These are phyloP conservation scores for Mortierella sp. DNA, from an alignment of 371 early-diverging fungal species.

Conservation along the genomic window DNA sequence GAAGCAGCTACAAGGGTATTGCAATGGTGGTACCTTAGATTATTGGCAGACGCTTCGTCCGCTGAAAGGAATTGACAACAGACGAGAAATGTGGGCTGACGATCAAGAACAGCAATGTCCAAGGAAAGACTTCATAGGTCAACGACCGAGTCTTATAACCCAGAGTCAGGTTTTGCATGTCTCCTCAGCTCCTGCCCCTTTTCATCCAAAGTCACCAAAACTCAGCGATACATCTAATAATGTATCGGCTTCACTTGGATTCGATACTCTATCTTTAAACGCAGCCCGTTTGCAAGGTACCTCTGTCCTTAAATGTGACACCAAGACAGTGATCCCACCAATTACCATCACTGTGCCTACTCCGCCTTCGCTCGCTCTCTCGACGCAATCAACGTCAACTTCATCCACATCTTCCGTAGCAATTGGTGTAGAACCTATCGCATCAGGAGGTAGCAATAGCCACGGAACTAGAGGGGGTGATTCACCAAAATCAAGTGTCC, in stretches of 20 bases:
- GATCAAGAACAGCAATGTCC: no score
- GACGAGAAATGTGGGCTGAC: neutral
- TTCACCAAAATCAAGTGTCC: neutral
- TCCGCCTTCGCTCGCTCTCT: neutral
- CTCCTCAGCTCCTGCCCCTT: no score
- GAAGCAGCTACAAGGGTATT: conserved; percentile 15
- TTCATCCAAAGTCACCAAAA: neutral
- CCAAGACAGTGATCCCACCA: neutral
- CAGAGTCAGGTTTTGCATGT: no score
- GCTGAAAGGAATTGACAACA: neutral
- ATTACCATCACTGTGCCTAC: neutral
- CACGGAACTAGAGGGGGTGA: neutral
- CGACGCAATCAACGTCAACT: neutral
- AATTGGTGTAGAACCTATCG: neutral
- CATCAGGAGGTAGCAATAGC: conserved; percentile 1
- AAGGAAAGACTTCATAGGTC: no score
- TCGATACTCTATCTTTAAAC: no score
- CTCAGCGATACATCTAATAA: neutral
- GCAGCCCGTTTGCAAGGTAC: no score
- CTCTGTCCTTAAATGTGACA: neutral
- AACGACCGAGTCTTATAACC: no score
- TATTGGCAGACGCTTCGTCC: neutral
- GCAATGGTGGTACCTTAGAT: neutral
- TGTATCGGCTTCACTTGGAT: no score
- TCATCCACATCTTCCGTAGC: neutral